Conservation (phyloP, 768 basidiomycete genomes). For the Tephrocybe sp. region DNA sequence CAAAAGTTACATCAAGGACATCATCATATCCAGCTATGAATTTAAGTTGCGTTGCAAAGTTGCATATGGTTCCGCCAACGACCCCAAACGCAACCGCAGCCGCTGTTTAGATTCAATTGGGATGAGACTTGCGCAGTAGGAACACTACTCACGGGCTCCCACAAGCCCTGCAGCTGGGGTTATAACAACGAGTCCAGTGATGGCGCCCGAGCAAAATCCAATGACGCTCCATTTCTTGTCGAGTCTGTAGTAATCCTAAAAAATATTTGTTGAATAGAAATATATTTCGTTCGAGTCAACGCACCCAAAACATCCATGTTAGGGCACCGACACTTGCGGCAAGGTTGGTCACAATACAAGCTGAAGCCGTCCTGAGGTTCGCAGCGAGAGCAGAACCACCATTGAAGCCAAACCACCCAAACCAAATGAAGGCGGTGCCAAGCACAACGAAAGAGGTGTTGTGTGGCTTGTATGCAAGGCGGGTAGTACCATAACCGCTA, state of each 20-base stretch:
- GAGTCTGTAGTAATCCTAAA: slow-evolving; percentile 84
- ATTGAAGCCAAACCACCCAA: slow-evolving; percentile 96
- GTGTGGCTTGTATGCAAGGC: slow-evolving; percentile 90
- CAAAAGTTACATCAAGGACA: slow-evolving; percentile 66
- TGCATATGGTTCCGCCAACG: slow-evolving; percentile 81
- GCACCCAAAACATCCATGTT: slow-evolving; percentile 90
- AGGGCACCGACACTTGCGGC: slow-evolving; percentile 85
- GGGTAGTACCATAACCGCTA: slow-evolving; percentile 87
- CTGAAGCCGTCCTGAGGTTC: slow-evolving; percentile 83
- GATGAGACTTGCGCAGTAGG: neutral
- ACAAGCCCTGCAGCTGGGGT: slow-evolving; percentile 83
- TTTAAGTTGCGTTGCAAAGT: slow-evolving; percentile 94
- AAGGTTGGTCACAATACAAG: slow-evolving; percentile 92
- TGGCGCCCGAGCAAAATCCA: slow-evolving; percentile 96
- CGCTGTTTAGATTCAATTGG: slow-evolving; percentile 37
- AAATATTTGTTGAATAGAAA: no score
- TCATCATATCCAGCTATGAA: slow-evolving; percentile 77
- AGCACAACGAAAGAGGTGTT: slow-evolving; percentile 91
- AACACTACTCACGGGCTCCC: slow-evolving; percentile 56
- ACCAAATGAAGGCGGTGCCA: slow-evolving; percentile 93
- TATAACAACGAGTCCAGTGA: slow-evolving; percentile 87
- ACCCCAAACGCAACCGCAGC: slow-evolving; percentile 87
- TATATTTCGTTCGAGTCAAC: no score
- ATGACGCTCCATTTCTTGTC: slow-evolving; percentile 93
- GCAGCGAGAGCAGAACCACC: slow-evolving; percentile 90